A percentile compares a stretch with the other conserved stretches of the same genome.
These are phyloP conservation scores for Aquanectria penicillioides DNA, from an alignment of 2,329 filamentous ascomycete genomes.

Conservation along the genomic window DNA sequence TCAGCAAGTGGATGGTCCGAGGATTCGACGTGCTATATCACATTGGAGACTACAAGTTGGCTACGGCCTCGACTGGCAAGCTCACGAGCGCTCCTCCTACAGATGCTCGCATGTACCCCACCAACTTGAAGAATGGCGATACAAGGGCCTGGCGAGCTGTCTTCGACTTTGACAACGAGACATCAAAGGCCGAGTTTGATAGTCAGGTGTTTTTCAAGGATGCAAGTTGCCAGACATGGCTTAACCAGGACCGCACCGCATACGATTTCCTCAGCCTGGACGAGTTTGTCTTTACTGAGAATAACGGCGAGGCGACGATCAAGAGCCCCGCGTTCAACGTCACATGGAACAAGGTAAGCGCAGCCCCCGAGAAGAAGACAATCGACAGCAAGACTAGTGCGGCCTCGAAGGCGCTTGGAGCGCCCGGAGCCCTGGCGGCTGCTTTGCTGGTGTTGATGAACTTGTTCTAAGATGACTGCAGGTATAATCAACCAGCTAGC, in stretches of 20 bases:
- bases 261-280: conserved; percentile 46
- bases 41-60: conserved; percentile 42
- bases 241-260: conserved; percentile 43
- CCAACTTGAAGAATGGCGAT: conserved; percentile 33
- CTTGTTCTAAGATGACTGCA: conserved; percentile 33
- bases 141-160: conserved; percentile 47
- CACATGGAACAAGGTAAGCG: conserved; percentile 41
- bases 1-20: conserved; percentile 52
- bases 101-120: conserved; percentile 44
- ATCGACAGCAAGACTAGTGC: conserved; percentile 2
- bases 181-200: conserved; percentile 32
- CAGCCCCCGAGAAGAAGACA: conserved; percentile 31
- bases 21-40: conserved; percentile 52
- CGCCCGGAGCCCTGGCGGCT: conserved; percentile 5
- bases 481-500: conserved; percentile 7
- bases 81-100: conserved; percentile 23
- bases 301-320: conserved; percentile 27
- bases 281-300: conserved; percentile 43
- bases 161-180: conserved; percentile 35
- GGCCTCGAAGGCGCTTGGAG: conserved; percentile 14
- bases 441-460: conserved; percentile 23
- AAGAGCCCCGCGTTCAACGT: conserved; percentile 41
- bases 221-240: conserved; percentile 46
- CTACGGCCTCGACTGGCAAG: conserved; percentile 22
- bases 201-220: conserved; percentile 40